A percentile compares a stretch with the other conserved stretches of the same genome.
phyloP scores from a whole-genome alignment of 2,329 filamentous ascomycete genomes.

The Karstenula rhodostoma region DNA sequence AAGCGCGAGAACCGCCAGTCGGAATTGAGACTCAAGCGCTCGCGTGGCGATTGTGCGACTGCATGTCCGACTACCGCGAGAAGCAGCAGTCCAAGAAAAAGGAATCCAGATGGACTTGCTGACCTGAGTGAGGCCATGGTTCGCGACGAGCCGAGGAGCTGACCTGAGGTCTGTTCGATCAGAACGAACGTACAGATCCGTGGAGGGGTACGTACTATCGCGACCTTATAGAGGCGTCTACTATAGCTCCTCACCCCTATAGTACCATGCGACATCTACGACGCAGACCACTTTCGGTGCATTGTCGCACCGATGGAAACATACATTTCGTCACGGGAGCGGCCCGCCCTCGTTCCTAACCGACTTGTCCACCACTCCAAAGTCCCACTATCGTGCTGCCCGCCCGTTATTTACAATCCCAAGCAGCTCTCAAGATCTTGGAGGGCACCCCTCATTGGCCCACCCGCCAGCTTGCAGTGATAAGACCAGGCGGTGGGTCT shows the following conservation, averaged over 20 bases:
- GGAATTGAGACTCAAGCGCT: slow-evolving; percentile 46
- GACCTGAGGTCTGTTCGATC: neutral
- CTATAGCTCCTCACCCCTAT: neutral
- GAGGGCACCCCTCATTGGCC: neutral
- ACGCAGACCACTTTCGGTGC: slow-evolving; percentile 3
- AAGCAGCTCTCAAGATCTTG: neutral
- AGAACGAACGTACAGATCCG: neutral
- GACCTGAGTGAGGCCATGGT: neutral
- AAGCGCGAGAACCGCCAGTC: slow-evolving; percentile 53
- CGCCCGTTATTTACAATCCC: neutral
- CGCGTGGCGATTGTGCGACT: slow-evolving; percentile 25
- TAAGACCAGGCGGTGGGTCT: neutral
- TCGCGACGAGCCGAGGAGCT: neutral
- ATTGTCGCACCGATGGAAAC: slow-evolving; percentile 3
- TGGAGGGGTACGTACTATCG: slow-evolving; percentile 2
- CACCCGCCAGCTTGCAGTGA: neutral
- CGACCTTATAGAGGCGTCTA: neutral
- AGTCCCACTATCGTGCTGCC: neutral
- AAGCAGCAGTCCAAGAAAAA: slow-evolving; percentile 24
- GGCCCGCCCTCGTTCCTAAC: neutral
- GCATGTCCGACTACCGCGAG: slow-evolving; percentile 14
- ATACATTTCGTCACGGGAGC: neutral
- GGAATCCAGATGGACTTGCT: slow-evolving; percentile 31
- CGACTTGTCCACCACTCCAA: neutral
- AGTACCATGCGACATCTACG: neutral